Base-by-base conservation (phyloP, 139 green algal species). In the Ulvella scutata region DNA sequence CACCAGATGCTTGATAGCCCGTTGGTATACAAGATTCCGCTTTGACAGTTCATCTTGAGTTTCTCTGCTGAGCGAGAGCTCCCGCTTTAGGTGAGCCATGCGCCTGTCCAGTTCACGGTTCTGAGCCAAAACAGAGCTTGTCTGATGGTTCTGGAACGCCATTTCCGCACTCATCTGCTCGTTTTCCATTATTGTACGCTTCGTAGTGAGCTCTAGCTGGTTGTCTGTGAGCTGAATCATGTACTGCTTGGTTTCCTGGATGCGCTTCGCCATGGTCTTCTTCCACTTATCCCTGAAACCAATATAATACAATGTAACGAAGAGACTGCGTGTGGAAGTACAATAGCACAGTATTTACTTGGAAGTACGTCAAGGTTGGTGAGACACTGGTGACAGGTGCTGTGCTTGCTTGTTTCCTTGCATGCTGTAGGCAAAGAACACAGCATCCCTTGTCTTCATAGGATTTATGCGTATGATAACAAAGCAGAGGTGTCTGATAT, bases 131-230 rank as follows among this genome's bases (percentile, higher is more conserved):
- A 79, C 35, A 39, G 38, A 31, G 13, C 21, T 43, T 29, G 81
- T 83, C 79, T 86, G 85, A 26, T 78, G 75, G 35, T 62, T 81
- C 77, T 92, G 86, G 77, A 90, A 92, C 2, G 38, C 59, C 36
- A 93, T 82, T 82, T 91, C 87, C 36, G 84, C 84, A 10, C 72
- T 82, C 87, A 95, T 92, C 75, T 90, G 83, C 82, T 93, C 86
- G 75, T 95, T 94, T 74, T 93, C 87, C 67, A 91, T 84, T 61
- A 95, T 92, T 37, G 89, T 91, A 29, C 87, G 82, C 87, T 93
- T 91, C 35, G 87, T 92, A 36, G 87, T 91, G 73, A 85, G 86
- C 78, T 96, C 89, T 43, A 95, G 83, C 79, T 92, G 90, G 75
- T 92, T 88, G 83, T 96, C 90, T 43, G 85, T 85, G 23, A 86